Base-by-base conservation (phyloP, 2,329 filamentous ascomycete species). In the Scedosporium boydii region DNA sequence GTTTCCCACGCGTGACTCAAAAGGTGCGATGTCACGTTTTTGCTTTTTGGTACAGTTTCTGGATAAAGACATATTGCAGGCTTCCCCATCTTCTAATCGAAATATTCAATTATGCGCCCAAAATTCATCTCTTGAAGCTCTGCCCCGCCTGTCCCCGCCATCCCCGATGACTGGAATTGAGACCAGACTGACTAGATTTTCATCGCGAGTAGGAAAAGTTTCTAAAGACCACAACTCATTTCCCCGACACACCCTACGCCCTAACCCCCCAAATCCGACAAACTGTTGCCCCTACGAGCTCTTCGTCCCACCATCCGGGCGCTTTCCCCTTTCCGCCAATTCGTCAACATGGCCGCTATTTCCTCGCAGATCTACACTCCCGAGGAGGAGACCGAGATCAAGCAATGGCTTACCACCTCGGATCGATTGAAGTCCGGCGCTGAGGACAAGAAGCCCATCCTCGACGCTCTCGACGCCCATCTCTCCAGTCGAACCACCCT, bases 401-500 rank as follows among this genome's bases (percentile, higher is more conserved):
- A 88, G 76, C 88, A 95, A 80, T 97, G 93, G 93, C 82, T 93
- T 71, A 87, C 86, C 71, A 90, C 89, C 56, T 86, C 90, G 51
- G 83, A 87, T 65, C 86, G 88, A 67, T 83, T 96, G 71, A 72
- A 72, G 67, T 68, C 75, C 63, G 63, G 64, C 65, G 72, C 82
- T 38, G 78, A 82, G 63, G 81, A 86, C 69, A 84, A 89, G 65
- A 80, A 84, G 34, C 82, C 86, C 66, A 87, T 92, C 65, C 84
- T 97, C 66, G 84, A 87, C 63, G 85, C 87, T 62, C 84, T 98
- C 69, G 96, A 98, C 81, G 82, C 84, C 63, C 91, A 96, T 78
- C 87, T 98, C 65, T 88, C 91, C 63, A 90, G 88, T 67, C 91
- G 91, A 68, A 96, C 93, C 64, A 97, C 93, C 48, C 80, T 97